These are phyloP conservation scores for Brassica carinata DNA, from an alignment of 345 rosid genomes.

Conservation along the genomic window DNA sequence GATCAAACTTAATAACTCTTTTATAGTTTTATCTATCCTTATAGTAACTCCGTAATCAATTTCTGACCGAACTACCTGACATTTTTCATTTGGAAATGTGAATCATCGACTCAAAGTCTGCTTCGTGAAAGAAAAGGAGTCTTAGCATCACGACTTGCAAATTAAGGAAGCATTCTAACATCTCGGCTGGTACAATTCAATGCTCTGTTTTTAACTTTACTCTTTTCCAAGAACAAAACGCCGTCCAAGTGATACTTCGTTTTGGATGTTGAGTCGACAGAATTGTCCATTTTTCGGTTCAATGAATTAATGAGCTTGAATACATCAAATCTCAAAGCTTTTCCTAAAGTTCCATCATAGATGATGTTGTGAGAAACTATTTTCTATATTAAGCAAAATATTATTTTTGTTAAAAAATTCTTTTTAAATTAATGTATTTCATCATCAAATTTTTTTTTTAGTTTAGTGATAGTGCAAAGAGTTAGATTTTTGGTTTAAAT, in stretches of 20 bases:
- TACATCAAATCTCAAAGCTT: background rate
- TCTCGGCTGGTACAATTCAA: background rate
- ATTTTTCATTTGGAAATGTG: background rate
- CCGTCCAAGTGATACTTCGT: slow-evolving; percentile 3
- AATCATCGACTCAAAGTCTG: background rate
- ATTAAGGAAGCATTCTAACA: background rate
- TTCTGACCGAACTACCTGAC: background rate
- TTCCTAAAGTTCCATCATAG: too few species aligned
- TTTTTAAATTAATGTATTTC: too few species aligned
- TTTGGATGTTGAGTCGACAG: background rate
- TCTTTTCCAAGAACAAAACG: slow-evolving; percentile 17
- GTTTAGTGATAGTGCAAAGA: too few species aligned
- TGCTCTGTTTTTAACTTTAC: background rate
- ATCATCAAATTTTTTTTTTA: too few species aligned
- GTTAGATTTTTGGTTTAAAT: too few species aligned
- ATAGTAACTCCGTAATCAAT: background rate
- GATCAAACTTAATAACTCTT: too few species aligned
- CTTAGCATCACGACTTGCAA: background rate
- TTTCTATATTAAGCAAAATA: too few species aligned
- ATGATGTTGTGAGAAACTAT: too few species aligned
- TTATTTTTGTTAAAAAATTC: too few species aligned
- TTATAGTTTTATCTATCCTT: too few species aligned
- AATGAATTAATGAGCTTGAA: background rate
- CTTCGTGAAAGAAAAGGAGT: background rate
- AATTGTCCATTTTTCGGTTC: background rate